phyloP scores from a whole-genome alignment of 2,329 filamentous ascomycete species.

The Delphinella strobiligena region DNA sequence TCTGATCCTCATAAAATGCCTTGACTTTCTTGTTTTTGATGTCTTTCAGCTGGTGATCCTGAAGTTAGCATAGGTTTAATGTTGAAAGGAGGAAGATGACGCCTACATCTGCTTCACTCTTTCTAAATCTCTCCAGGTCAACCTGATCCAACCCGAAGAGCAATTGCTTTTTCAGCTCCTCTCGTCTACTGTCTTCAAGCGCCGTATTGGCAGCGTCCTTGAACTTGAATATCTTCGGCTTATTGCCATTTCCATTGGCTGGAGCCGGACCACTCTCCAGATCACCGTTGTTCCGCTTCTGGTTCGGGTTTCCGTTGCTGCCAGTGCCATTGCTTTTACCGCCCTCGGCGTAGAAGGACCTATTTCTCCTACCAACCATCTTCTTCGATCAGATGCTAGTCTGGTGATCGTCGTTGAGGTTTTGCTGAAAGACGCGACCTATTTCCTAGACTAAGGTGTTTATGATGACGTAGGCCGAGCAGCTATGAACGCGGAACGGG shows the following conservation, averaged over 20 bases:
- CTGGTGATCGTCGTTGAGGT: neutral
- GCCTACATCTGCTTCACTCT: conserved; percentile 36
- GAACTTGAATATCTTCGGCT: conserved; percentile 27
- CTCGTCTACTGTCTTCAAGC: conserved; percentile 32
- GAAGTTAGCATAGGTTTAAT: neutral
- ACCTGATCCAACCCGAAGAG: conserved; percentile 35
- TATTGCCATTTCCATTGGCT: conserved; percentile 12
- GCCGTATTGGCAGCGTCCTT: conserved; percentile 36
- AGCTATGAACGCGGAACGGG: too few relatives aligned
- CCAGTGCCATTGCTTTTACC: conserved; percentile 1
- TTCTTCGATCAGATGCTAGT: neutral
- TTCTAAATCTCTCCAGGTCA: conserved; percentile 37
- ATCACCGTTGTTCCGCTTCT: conserved; percentile 7
- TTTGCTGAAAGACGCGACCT: neutral
- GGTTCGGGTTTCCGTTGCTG: neutral
- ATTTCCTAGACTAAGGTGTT: too few relatives aligned
- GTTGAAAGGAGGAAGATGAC: neutral
- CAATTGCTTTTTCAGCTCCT: conserved; percentile 38
- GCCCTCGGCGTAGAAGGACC: neutral
- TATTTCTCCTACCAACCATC: neutral
- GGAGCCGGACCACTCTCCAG: conserved; percentile 11
- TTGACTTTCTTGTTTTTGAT: conserved; percentile 43
- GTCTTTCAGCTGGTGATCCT: conserved; percentile 29
- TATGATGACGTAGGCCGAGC: neutral
- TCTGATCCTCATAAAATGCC: conserved; percentile 43